Evolutionary conservation across 208 protist genomes (phyloP).

Genomic region (Endotrypanum monterogeii): DNA sequence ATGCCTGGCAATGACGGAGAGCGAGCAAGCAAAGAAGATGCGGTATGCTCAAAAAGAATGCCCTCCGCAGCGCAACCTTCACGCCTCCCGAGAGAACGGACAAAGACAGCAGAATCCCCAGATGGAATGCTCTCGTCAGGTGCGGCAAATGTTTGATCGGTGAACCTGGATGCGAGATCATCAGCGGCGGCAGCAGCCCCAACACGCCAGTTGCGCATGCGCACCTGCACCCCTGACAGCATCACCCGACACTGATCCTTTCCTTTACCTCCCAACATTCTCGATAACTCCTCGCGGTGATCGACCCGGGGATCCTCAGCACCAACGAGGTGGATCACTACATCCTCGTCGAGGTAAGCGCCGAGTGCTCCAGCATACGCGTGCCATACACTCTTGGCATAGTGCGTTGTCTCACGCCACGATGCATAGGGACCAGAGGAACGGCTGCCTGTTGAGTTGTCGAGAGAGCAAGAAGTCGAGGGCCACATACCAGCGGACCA

Average conservation of each 20-base stretch:
- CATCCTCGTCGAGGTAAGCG: conserved; percentile 27
- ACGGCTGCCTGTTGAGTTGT: background rate
- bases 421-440: conserved; percentile 16
- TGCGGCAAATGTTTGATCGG: background rate
- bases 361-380: conserved; percentile 50
- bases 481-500: background rate
- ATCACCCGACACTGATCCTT: background rate
- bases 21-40: background rate
- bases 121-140: background rate
- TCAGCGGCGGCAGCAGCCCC: background rate
- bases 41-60: background rate
- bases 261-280: background rate
- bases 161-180: background rate
- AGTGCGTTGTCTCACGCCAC: conserved; percentile 50
- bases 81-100: background rate
- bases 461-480: background rate
- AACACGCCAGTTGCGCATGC: background rate
- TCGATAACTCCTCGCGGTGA: conserved; percentile 9
- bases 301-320: background rate
- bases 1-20: background rate
- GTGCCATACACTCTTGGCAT: conserved; percentile 62
- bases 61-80: background rate
- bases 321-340: conserved; percentile 23
- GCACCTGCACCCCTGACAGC: conserved; percentile 21
- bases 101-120: background rate